Evolutionary conservation across 1,284 basidiomycete genomes (phyloP).

Genomic region (Psilocybe mexicana): DNA sequence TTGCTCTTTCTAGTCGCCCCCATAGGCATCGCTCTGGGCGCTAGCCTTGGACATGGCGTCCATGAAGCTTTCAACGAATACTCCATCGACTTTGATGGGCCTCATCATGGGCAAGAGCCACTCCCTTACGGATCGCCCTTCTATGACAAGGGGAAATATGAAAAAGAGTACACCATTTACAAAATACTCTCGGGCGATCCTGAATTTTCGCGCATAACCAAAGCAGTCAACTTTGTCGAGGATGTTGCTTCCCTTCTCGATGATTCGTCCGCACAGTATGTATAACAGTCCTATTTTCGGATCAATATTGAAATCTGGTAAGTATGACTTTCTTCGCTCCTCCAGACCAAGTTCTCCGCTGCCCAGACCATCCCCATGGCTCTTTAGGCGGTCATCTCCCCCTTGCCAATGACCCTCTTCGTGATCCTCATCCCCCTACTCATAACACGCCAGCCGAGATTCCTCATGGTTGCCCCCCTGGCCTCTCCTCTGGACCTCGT

Average conservation of each 20-base stretch:
- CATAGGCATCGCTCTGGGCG: conserved; percentile 1
- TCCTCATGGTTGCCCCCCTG: background rate
- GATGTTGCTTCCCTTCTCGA: conserved; percentile 43
- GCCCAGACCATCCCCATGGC: conserved; percentile 22
- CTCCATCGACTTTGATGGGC: background rate
- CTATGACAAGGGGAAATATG: background rate
- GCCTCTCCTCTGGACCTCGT: background rate
- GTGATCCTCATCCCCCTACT: conserved; percentile 1
- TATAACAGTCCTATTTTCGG: background rate
- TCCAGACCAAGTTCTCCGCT: conserved; percentile 44
- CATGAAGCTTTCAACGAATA: background rate
- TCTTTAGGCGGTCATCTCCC: background rate
- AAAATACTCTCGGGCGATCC: conserved; percentile 38
- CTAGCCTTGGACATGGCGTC: conserved; percentile 1
- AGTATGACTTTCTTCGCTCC: conserved; percentile 59
- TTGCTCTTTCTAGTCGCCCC: conserved; percentile 9
- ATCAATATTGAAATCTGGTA: background rate
- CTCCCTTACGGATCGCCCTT: background rate
- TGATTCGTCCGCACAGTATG: conserved; percentile 40
- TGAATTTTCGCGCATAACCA: conserved; percentile 28
- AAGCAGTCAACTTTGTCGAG: conserved; percentile 46
- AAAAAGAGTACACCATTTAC: conserved; percentile 37
- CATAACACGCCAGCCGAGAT: too few species aligned
- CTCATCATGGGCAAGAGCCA: conserved; percentile 7
- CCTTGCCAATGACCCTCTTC: background rate